Base-by-base conservation (phyloP, 2,329 filamentous ascomycete species). In the Ramularia collo-cygni region DNA sequence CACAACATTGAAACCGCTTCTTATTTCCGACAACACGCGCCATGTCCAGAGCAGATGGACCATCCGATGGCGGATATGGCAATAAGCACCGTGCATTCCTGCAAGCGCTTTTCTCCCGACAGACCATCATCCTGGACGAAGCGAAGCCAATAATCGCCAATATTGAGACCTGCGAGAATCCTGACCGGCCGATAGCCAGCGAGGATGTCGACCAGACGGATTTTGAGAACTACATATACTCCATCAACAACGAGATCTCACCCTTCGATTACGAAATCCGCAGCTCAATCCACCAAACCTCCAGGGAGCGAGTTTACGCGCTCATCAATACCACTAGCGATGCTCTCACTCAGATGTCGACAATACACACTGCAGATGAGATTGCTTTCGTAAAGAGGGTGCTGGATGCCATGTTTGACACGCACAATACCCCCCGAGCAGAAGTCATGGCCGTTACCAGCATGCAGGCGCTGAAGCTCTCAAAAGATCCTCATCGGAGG, bases 401-500 rank as follows among this genome's bases (percentile, higher is more conserved):
- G 3, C 75, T 98, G 1, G 89, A 95, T 60, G 79, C 76, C 53
- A 94, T 98, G 77, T 98, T 96, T 59, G 86, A 93, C 48, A 83
- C 77, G 14, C 80, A 87, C 67, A 96, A 96, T 58, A 86, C 81
- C 0, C 73, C 71, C 7, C 72, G 78, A n/a, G 77, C 80, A 55
- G 90, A 98, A 64, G 76, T 87, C 17, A 81, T 95, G 76, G 88
- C 85, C 3, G 68, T 96, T 3, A 83, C 79, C 9, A 75, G 77
- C 31, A 86, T 87, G 61, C 81, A 95, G 55, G 89, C 89, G 3
- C 70, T 84, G 38, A 81, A 85, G 52, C 66, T 93, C 3, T 69
- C 71, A 2, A 76, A 72, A 50, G 58, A 46, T 17, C 50, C 58
- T 31, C 26, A 42, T 24, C 50, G 65, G 48, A 42, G 54, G 3